Conservation (phyloP, 192 early-diverging fungal genomes). For the Gonapodya prolifera region DNA sequence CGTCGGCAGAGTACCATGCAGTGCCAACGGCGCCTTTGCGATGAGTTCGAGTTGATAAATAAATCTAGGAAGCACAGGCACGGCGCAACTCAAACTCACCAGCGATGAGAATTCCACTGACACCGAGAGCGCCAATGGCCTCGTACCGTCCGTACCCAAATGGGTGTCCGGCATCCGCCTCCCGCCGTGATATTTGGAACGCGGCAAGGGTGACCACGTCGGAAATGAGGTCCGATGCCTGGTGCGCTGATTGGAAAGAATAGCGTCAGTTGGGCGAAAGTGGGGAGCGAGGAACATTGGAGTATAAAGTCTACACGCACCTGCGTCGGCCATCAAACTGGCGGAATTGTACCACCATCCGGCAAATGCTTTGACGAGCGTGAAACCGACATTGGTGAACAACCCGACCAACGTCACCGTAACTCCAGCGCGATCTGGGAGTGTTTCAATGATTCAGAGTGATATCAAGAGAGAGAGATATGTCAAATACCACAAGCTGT, state of each 20-base stretch:
- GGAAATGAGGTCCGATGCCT: constrained; percentile 3
- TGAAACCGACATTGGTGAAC: not conserved
- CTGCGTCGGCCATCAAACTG: not conserved
- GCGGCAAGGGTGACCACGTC: not conserved
- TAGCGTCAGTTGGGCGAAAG: not conserved
- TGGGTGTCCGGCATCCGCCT: not conserved
- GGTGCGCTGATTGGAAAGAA: not conserved
- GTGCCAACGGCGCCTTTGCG: not conserved
- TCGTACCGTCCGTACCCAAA: not conserved
- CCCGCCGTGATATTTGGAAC: not conserved
- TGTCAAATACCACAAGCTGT: not conserved
- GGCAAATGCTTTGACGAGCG: not conserved
- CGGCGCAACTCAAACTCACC: not conserved
- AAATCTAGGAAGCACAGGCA: not conserved
- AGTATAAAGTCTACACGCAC: not conserved
- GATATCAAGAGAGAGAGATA: not conserved
- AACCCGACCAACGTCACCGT: not conserved
- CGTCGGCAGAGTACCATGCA: not conserved
- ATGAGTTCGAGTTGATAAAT: not conserved
- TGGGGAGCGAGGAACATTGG: not conserved
- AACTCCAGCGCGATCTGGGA: not conserved
- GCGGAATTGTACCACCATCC: constrained; percentile 1
- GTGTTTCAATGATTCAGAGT: not conserved
- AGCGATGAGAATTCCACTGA: not conserved
- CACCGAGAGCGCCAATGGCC: not conserved